These are phyloP conservation scores for Xenoacremonium recifei DNA, from an alignment of 2,329 filamentous ascomycete genomes.

Conservation along the genomic window DNA sequence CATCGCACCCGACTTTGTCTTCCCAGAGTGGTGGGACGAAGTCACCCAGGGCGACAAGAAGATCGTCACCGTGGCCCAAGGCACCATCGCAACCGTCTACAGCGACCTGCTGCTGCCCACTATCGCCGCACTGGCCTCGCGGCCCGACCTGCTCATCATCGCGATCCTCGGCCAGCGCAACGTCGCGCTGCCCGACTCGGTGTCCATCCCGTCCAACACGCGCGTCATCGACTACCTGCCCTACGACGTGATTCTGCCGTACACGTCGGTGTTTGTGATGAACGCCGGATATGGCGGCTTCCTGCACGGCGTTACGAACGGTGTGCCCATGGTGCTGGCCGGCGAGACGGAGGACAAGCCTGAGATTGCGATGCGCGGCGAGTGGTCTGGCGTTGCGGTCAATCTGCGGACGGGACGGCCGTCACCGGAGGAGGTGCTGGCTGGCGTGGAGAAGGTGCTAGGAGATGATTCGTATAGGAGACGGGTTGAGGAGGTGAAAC, in stretches of 20 bases:
- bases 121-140: conserved; percentile 38
- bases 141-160: conserved; percentile 37
- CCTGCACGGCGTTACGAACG: conserved; percentile 42
- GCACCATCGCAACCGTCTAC: conserved; percentile 41
- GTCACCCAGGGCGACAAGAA: conserved; percentile 31
- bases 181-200: conserved; percentile 20
- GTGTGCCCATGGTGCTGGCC: conserved; percentile 46
- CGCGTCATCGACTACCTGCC: conserved; percentile 46
- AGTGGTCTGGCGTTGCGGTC: conserved; percentile 43
- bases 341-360: conserved; percentile 41
- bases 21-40: conserved; percentile 48
- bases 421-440: conserved; percentile 23
- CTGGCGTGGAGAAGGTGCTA: conserved; percentile 32
- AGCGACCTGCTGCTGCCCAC: conserved; percentile 44
- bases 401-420: conserved; percentile 40
- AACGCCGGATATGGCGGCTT: conserved; percentile 51
- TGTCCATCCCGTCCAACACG: conserved; percentile 38
- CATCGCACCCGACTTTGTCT: conserved; percentile 24
- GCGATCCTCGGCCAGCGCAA: conserved; percentile 28
- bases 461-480: conserved; percentile 27
- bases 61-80: conserved; percentile 47
- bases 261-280: conserved; percentile 44
- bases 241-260: conserved; percentile 44
- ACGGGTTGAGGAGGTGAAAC: conserved; percentile 27
- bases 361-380: conserved; percentile 39